A percentile compares a stretch with the other conserved stretches of the same genome.
These are phyloP conservation scores for Russula olivacea DNA, from an alignment of 768 basidiomycete genomes.

Conservation along the genomic window DNA sequence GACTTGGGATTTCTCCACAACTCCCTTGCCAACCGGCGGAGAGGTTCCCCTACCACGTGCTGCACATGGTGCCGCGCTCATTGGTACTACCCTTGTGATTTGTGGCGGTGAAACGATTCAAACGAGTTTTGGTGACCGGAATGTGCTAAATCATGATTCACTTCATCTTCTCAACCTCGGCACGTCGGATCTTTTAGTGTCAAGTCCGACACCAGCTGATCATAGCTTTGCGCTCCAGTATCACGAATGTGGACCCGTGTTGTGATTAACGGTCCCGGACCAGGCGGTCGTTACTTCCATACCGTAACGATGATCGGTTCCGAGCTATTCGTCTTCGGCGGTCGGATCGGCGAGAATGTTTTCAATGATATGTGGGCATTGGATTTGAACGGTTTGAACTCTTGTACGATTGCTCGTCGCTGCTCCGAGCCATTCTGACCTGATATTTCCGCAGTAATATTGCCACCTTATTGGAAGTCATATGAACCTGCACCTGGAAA, in stretches of 20 bases:
- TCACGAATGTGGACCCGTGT: conserved; percentile 94
- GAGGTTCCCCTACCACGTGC: conserved; percentile 85
- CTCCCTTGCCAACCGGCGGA: conserved; percentile 79
- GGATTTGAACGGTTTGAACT: no score
- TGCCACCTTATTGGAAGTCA: no score
- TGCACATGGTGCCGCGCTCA: conserved; percentile 84
- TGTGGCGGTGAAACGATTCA: conserved; percentile 95
- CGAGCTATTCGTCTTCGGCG: conserved; percentile 92
- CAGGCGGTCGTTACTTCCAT: conserved; percentile 85
- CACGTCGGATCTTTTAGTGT: conserved; percentile 37
- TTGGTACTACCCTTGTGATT: conserved; percentile 90
- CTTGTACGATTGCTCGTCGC: no score
- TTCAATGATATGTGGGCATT: conserved; percentile 79
- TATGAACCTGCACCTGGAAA: no score
- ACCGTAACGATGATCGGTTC: conserved; percentile 88
- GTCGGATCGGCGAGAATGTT: conserved; percentile 90
- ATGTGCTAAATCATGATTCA: conserved; percentile 66
- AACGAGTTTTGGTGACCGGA: conserved; percentile 45
- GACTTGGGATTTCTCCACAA: conserved; percentile 72
- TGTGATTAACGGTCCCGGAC: conserved; percentile 54
- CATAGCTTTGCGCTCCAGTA: conserved; percentile 41
- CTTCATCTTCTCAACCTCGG: conserved; percentile 92
- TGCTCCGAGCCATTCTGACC: no score
- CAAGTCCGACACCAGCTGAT: neutral
- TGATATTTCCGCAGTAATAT: no score